These are phyloP conservation scores for Tolypocladium amazonense DNA, from an alignment of 2,329 filamentous ascomycete genomes.

Conservation along the genomic window DNA sequence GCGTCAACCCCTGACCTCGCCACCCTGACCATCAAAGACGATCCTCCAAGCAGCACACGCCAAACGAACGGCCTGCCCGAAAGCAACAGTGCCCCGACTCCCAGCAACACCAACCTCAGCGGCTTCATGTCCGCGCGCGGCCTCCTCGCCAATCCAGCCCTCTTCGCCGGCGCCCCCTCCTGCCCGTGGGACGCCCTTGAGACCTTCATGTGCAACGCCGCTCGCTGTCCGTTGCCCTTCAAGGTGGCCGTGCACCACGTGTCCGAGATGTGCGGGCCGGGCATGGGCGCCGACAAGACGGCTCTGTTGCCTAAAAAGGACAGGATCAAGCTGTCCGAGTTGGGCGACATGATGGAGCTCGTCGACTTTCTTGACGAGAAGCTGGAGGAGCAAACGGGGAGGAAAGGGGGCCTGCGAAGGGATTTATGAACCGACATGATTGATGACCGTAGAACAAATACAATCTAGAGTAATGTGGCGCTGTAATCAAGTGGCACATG, in stretches of 20 bases:
- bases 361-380: slow-evolving; percentile 50
- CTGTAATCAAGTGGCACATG: not conserved
- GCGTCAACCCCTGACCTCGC: slow-evolving; percentile 20
- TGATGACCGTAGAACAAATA: not conserved
- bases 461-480: not conserved
- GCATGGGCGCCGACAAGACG: slow-evolving; percentile 40
- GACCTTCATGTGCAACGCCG: slow-evolving; percentile 48
- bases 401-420: slow-evolving; percentile 18
- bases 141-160: slow-evolving; percentile 54
- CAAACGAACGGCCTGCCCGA: not conserved
- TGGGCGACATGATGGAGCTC: slow-evolving; percentile 44
- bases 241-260: slow-evolving; percentile 57
- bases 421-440: slow-evolving; percentile 15
- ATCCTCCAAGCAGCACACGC: not conserved
- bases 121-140: slow-evolving; percentile 64
- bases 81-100: slow-evolving; percentile 5
- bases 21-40: slow-evolving; percentile 16
- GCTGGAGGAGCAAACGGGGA: slow-evolving; percentile 24
- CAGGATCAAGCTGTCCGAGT: slow-evolving; percentile 35
- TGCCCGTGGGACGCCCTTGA: slow-evolving; percentile 56
- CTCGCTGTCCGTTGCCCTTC: slow-evolving; percentile 47
- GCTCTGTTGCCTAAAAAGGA: slow-evolving; percentile 47
- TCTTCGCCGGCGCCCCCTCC: slow-evolving; percentile 46
- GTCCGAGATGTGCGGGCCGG: slow-evolving; percentile 53
- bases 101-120: slow-evolving; percentile 37